These are phyloP conservation scores for Cryptococcus sp. DNA, from an alignment of 1,284 basidiomycete species.

Conservation along the genomic window DNA sequence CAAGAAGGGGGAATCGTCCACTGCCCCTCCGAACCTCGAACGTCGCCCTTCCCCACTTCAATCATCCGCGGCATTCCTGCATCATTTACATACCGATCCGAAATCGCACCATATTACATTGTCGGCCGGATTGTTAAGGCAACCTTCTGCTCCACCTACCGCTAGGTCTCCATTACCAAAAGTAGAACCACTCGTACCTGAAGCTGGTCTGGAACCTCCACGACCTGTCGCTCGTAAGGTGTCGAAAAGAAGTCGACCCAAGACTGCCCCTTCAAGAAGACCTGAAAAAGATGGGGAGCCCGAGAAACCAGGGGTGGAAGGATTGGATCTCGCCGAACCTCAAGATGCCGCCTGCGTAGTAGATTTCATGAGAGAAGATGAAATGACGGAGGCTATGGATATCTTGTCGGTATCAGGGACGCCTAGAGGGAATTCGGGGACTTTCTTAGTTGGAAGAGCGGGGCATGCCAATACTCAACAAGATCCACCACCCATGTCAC, in stretches of 20 bases:
- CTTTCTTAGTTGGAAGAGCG: conserved; percentile 15
- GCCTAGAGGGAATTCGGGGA: conserved; percentile 1
- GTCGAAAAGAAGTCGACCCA: conserved; percentile 22
- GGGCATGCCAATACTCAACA: too few relatives aligned
- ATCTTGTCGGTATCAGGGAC: conserved; percentile 11
- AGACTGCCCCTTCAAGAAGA: conserved; percentile 15
- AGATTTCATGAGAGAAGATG: neutral
- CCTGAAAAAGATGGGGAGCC: neutral
- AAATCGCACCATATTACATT: conserved; percentile 42
- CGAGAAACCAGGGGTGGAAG: neutral
- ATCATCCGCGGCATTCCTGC: conserved; percentile 36
- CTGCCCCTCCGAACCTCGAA: neutral
- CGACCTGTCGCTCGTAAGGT: neutral
- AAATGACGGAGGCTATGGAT: conserved; percentile 17
- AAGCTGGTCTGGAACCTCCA: conserved; percentile 1
- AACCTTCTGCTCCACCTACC: conserved; percentile 4
- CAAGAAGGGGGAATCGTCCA: neutral
- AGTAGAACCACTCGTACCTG: neutral
- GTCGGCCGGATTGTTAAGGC: conserved; percentile 14
- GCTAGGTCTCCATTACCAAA: neutral
- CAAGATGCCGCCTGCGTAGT: too few relatives aligned
- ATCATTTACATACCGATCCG: conserved; percentile 44
- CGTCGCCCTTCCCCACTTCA: conserved; percentile 4
- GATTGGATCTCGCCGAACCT: too few relatives aligned
- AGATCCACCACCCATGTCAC: neutral